Evolutionary conservation across 345 rosid species (phyloP).

Genomic region (Passiflora organensis): DNA sequence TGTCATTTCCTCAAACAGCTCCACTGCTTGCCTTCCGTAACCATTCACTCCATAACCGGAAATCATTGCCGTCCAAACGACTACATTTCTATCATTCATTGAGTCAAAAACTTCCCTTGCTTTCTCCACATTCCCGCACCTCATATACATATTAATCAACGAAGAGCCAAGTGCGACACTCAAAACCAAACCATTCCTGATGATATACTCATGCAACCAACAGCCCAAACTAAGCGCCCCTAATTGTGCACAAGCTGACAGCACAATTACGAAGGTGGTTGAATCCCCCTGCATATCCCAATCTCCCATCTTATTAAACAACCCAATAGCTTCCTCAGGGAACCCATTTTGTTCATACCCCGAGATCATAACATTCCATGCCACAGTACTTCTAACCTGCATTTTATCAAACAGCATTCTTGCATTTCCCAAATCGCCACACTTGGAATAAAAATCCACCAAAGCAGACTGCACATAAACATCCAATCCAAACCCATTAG

Average conservation of each 20-base stretch:
- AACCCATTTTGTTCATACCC: slow-evolving; percentile 77
- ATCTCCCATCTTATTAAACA: slow-evolving; percentile 56
- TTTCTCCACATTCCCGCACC: slow-evolving; percentile 62
- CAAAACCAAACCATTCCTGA: slow-evolving; percentile 28
- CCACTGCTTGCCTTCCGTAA: slow-evolving; percentile 49
- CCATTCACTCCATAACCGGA: slow-evolving; percentile 84
- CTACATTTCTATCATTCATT: slow-evolving; percentile 59
- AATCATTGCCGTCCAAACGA: slow-evolving; percentile 89
- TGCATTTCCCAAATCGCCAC: slow-evolving; percentile 37
- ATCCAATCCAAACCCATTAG: slow-evolving; percentile 56
- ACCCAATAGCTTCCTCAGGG: slow-evolving; percentile 46
- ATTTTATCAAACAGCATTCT: slow-evolving; percentile 64
- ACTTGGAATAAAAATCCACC: slow-evolving; percentile 50
- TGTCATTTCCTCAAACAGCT: slow-evolving; percentile 51
- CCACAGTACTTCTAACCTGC: slow-evolving; percentile 52
- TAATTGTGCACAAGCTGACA: slow-evolving; percentile 71
- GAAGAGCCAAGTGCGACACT: slow-evolving; percentile 74
- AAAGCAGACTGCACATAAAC: slow-evolving; percentile 59
- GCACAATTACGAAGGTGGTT: slow-evolving; percentile 54
- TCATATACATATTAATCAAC: slow-evolving; percentile 71
- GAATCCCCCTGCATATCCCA: slow-evolving; percentile 49
- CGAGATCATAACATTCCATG: slow-evolving; percentile 81
- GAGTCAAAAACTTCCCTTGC: slow-evolving; percentile 59
- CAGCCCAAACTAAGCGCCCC: slow-evolving; percentile 56
- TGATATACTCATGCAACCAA: slow-evolving; percentile 58